phyloP scores from a whole-genome alignment of 305 asterid genomes.

The Coffea humblotiana region DNA sequence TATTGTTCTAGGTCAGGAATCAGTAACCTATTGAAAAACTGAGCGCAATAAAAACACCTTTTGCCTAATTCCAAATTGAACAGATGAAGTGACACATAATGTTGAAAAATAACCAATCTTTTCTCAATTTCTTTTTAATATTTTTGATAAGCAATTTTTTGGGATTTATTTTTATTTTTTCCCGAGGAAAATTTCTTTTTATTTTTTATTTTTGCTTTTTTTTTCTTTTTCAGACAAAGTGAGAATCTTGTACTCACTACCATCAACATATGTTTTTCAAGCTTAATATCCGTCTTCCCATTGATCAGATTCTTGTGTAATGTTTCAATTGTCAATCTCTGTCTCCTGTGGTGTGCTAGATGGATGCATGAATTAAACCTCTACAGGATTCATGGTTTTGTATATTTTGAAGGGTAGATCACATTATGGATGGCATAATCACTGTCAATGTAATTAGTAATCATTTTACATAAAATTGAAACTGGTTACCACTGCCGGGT shows the following conservation, averaged over 20 bases:
- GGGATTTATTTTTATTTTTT: too few species aligned
- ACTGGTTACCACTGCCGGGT: neutral
- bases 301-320: neutral
- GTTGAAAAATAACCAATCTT: too few species aligned
- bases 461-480: neutral
- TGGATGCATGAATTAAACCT: neutral
- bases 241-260: neutral
- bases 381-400: neutral
- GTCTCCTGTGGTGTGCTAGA: neutral
- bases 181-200: too few species aligned
- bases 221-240: too few species aligned
- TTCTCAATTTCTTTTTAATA: too few species aligned
- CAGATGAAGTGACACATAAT: too few species aligned
- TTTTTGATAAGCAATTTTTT: too few species aligned
- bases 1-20: too few species aligned
- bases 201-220: too few species aligned
- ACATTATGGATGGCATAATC: neutral
- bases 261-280: neutral
- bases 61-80: too few species aligned
- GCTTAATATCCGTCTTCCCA: neutral
- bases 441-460: neutral
- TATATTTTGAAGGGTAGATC: neutral
- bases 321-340: neutral
- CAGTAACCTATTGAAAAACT: too few species aligned
- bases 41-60: too few species aligned